Base-by-base conservation (phyloP, 2,329 filamentous ascomycete species). In the Pseudofabraea citricarpa region DNA sequence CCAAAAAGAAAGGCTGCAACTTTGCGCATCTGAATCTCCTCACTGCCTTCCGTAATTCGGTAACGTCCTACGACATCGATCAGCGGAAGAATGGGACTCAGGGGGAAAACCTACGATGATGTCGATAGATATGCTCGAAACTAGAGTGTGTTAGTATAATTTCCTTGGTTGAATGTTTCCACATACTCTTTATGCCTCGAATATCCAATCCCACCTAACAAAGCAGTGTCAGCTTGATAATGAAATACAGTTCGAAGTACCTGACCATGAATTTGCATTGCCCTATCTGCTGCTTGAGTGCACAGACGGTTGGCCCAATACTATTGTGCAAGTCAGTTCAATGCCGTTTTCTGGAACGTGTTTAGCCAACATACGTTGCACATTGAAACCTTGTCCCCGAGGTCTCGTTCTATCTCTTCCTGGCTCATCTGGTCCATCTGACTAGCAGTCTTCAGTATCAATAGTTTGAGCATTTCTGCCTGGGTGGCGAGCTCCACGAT, bases 11-110 rank as follows among this genome's bases (percentile, higher is more conserved):
- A 79, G 8, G 73, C 76, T 1, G 76, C 78, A 8, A 83, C 70
- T 61, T 81, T 81, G n/a, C 77, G 66, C 72, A 82, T 82, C 61
- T 83, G 78, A 40, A 83, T 79, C 64, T 83, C 78, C 57, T 83
- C 79, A 43, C 75, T 77, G 0, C 78, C 79, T 56, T 83, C 79
- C 0, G 79, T 83, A 49, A 83, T 83, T 26, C 79, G 63, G 54
- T 83, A 83, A 19, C 77, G 65, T 31, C 52, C 52, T 54, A 18
- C n/a, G n/a, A n/a, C n/a, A n/a, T n/a, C n/a, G 19, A 18, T 24
- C 32, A 6, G 9, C 4, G 19, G 18, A 16, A 7, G 12, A 19
- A 19, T 20, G 26, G 15, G 16, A 36, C 12, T 13, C 16, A 10
- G 21, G 27, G n/a, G 13, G 24, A 19, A 20, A 5, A 44, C 53